Base-by-base conservation (phyloP, 2,329 filamentous ascomycete genomes). In the Byssoonygena ceratinophila region DNA sequence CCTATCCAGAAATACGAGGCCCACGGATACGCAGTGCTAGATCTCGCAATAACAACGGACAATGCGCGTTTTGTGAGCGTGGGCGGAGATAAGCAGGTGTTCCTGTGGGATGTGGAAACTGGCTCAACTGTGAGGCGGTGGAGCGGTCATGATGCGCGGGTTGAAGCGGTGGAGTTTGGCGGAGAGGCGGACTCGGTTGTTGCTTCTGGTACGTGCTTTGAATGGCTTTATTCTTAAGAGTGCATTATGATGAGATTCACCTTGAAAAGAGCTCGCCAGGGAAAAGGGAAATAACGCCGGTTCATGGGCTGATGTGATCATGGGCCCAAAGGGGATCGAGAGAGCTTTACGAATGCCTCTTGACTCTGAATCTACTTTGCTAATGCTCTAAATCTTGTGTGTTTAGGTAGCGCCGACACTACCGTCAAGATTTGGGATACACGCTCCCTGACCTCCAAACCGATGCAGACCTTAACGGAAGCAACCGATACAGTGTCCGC, bases 21-120 rank as follows among this genome's bases (percentile, higher is more conserved):
- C 1, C 92, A 98, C 70, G 90, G 88, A 59, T 95, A 98, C 73
- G 85, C 90, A 60, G 85, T 98, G 6, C 82, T 96, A 55, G 85
- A 87, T 59, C 76, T 98, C 36, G 76, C 79, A 49, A 84, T 96
- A 46, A 67, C 74, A 16, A 64, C 73, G 22, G 84, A 88, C 71
- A 98, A 98, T 69, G 79, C 87, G 59, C 81, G 81, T 40, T 96
- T 98, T 67, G 84, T 83, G 8, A 90, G 84, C n/a, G 80, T 81
- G 1, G 92, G 92, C 59, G 92, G 92, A 54, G 92, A 98, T 72
- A 86, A 91, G 60, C 77, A 80, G 56, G 88, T 95, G 0, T 96
- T 96, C 65, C 76, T 96, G 4, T 97, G 92, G 92, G 92, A 98
- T 68, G 92, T 97, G 0, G 76, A 84, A 44, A 85, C 83, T 2